Percentiles rank a stretch among this genome's conserved stretches.
Evolutionary conservation across 164 flowering plant genomes (phyloP).

Genomic region (Kalanchoe fedtschenkoi): DNA sequence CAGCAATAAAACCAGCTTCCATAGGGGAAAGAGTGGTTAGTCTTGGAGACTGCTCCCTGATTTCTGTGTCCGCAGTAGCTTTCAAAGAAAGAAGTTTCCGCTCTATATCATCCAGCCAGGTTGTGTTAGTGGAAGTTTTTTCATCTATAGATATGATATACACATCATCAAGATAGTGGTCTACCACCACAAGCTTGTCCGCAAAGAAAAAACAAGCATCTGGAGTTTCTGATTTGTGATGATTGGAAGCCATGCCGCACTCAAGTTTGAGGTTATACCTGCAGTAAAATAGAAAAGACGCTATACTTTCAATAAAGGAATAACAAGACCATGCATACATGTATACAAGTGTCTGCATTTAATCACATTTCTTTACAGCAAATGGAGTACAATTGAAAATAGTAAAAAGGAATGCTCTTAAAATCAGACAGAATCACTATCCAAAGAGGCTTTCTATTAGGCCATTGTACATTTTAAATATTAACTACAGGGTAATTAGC

Average conservation of each 20-base stretch:
- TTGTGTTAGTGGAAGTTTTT: conserved; percentile 12
- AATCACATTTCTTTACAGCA: neutral
- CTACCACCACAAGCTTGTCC: conserved; percentile 71
- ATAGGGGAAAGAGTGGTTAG: conserved; percentile 8
- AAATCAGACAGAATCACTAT: too few species aligned
- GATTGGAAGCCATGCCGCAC: conserved; percentile 51
- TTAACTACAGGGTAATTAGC: too few species aligned
- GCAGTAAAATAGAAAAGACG: conserved; percentile 15
- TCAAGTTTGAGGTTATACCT: conserved; percentile 87
- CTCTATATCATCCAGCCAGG: conserved; percentile 71
- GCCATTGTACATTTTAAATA: too few species aligned
- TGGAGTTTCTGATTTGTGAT: conserved; percentile 63
- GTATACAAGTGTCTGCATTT: neutral
- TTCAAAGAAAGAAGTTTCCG: conserved; percentile 41
- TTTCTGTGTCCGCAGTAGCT: conserved; percentile 12
- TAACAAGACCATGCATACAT: neutral
- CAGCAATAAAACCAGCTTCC: conserved; percentile 34
- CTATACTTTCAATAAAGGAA: neutral
- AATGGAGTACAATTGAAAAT: too few species aligned
- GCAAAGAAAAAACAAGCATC: conserved; percentile 98
- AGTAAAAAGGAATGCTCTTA: too few species aligned
- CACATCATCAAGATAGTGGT: conserved; percentile 60
- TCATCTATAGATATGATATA: conserved; percentile 57
- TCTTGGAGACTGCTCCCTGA: conserved; percentile 9
- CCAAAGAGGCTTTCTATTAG: too few species aligned